Conservation (phyloP, 352 stramenopile species). For the Pythium brachiatum region DNA sequence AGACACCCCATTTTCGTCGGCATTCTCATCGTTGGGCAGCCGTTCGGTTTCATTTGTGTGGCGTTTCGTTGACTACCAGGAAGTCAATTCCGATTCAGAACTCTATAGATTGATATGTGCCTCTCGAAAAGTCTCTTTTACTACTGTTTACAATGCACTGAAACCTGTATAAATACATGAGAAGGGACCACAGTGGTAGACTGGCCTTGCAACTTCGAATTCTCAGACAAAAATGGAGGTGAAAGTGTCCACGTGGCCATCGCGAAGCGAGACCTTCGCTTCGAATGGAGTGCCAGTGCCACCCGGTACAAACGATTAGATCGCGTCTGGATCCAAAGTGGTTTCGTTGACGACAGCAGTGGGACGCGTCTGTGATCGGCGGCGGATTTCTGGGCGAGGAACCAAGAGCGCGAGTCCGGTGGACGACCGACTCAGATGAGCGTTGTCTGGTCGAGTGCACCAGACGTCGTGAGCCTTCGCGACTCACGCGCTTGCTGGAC, state of each 20-base stretch:
- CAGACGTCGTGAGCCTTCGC: background rate
- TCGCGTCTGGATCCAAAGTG: background rate
- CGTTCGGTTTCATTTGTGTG: background rate
- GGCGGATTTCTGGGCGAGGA: background rate
- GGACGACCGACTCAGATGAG: background rate
- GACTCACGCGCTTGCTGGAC: too few species aligned
- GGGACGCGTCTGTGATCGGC: background rate
- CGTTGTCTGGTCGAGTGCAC: background rate
- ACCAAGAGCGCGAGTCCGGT: background rate
- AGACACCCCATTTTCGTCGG: background rate
- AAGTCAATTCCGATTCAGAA: background rate
- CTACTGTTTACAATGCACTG: background rate
- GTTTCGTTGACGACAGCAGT: background rate
- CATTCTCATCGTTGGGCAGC: background rate
- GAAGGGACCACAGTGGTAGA: background rate
- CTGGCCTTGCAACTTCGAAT: too few species aligned
- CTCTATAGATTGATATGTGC: background rate
- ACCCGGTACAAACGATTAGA: background rate
- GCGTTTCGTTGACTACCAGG: slow-evolving; percentile 2
- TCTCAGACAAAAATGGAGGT: too few species aligned
- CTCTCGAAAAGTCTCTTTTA: background rate
- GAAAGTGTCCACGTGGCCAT: background rate
- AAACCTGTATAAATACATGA: background rate
- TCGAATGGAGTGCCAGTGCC: background rate
- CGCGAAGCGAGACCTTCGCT: background rate